Conservation (phyloP, 176 grass and related monocot species). For the Alloteropsis semialata region DNA sequence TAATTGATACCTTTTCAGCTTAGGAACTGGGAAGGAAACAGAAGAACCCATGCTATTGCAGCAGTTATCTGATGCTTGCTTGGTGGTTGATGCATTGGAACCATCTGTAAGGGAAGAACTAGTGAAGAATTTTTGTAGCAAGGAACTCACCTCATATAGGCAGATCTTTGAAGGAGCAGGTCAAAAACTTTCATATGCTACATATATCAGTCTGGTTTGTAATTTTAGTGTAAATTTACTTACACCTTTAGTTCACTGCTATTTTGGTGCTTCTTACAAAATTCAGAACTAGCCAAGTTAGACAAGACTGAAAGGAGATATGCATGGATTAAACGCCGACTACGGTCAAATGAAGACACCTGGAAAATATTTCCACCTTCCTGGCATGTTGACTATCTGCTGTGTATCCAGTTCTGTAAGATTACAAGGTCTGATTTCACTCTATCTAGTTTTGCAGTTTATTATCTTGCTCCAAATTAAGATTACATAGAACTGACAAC, state of each 20-base stretch:
- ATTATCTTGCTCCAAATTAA: not conserved
- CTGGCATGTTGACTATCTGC: conserved; percentile 96
- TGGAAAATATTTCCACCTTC: conserved; percentile 98
- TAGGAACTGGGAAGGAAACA: conserved; percentile 99
- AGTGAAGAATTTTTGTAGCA: conserved; percentile 98
- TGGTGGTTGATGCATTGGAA: conserved; percentile 97
- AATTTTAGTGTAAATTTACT: conserved; percentile 17
- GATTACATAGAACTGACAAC: conserved; percentile 23
- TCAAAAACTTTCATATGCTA: conserved; percentile 35
- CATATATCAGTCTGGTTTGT: conserved; percentile 1
- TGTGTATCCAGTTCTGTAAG: conserved; percentile 99
- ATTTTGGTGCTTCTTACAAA: conserved; percentile 29
- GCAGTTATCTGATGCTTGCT: conserved; percentile 95
- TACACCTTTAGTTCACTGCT: not conserved
- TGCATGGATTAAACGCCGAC: conserved; percentile 94
- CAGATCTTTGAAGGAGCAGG: conserved; percentile 99
- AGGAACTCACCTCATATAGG: conserved; percentile 93
- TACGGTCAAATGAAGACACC: conserved; percentile 94
- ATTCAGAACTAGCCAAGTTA: conserved; percentile 89
- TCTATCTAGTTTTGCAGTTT: conserved; percentile 17
- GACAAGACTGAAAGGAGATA: conserved; percentile 99
- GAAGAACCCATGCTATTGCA: conserved; percentile 88
- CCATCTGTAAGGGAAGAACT: conserved; percentile 96
- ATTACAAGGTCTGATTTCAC: conserved; percentile 76
- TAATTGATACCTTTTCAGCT: conserved; percentile 55